Conservation (phyloP, 192 early-diverging fungal genomes). For the Linnemannia exigua region DNA sequence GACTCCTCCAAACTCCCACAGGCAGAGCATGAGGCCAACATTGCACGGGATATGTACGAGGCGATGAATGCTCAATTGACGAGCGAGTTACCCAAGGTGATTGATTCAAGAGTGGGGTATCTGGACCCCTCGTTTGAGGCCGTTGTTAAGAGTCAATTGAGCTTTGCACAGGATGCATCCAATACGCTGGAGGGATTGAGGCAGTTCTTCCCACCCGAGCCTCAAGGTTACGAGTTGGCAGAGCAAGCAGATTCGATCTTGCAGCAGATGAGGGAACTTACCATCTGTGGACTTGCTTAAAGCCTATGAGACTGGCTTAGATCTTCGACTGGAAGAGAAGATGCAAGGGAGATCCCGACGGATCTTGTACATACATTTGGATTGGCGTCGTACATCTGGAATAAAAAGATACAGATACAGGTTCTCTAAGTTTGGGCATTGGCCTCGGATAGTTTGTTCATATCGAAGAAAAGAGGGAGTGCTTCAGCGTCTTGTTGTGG, state of each 20-base stretch:
- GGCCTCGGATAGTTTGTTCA: no score
- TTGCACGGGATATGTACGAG: conserved; percentile 85
- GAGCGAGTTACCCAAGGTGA: conserved; percentile 89
- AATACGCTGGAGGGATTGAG: conserved; percentile 77
- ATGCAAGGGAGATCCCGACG: no score
- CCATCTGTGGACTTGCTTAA: conserved; percentile 86
- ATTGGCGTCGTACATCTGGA: no score
- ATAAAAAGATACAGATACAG: no score
- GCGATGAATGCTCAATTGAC: conserved; percentile 85
- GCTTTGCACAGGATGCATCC: conserved; percentile 88
- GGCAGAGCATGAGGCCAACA: conserved; percentile 87
- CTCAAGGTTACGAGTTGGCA: conserved; percentile 68
- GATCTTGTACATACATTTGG: no score
- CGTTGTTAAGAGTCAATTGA: conserved; percentile 90
- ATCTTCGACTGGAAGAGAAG: no score
- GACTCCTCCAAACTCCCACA: conserved; percentile 75
- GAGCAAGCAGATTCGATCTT: conserved; percentile 85
- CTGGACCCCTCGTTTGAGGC: conserved; percentile 97
- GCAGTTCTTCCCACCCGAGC: conserved; percentile 67
- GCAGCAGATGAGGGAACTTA: conserved; percentile 90
- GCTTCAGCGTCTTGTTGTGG: no score
- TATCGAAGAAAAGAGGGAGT: no score
- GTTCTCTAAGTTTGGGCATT: no score
- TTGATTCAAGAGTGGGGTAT: conserved; percentile 91
- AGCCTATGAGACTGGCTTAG: no score